Evolutionary conservation across 148 eudicot species (phyloP).

Genomic region (Fagopyrum homotropicum): DNA sequence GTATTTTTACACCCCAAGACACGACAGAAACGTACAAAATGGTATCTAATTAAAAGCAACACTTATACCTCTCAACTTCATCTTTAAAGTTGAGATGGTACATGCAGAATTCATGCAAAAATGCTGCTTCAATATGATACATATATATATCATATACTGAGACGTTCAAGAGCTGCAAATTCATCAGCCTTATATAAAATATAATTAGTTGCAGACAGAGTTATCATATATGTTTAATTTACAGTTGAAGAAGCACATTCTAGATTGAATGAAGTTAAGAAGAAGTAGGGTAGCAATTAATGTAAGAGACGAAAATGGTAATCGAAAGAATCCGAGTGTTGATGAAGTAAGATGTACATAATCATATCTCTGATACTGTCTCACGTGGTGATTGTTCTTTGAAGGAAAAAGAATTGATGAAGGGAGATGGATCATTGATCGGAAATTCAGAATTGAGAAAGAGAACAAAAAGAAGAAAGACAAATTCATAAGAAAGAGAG

Average conservation of each 20-base stretch:
- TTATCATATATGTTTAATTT: too few relatives aligned
- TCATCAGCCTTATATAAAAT: too few relatives aligned
- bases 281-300: neutral
- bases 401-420: neutral
- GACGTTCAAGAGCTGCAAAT: neutral
- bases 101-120: neutral
- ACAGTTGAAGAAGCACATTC: too few relatives aligned
- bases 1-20: neutral
- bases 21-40: neutral
- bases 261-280: too few relatives aligned
- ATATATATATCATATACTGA: neutral
- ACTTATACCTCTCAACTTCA: neutral
- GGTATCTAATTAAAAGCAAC: neutral
- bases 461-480: neutral
- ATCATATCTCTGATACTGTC: neutral
- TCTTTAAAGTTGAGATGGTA: neutral
- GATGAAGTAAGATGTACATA: neutral
- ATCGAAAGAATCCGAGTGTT: neutral
- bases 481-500: neutral
- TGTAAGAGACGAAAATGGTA: neutral
- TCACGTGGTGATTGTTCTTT: slow-evolving; percentile 12
- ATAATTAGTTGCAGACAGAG: too few relatives aligned
- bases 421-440: neutral
- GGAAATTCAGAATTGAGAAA: neutral
- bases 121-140: neutral